phyloP scores from a whole-genome alignment of 768 basidiomycete genomes.

The Daedaleopsis sinensis region DNA sequence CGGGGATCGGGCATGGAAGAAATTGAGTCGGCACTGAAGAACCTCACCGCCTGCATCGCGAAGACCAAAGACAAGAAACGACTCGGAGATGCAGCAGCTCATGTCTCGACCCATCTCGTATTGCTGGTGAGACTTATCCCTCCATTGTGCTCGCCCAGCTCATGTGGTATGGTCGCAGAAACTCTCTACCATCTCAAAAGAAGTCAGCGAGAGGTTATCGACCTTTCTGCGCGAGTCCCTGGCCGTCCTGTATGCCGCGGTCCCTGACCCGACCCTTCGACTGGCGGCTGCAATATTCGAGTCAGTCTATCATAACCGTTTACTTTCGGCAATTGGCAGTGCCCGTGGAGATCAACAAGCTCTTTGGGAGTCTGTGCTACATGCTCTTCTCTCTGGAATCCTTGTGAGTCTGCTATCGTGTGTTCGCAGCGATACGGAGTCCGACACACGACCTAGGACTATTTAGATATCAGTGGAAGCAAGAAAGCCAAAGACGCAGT shows the following conservation, averaged over 20 bases:
- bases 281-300: conserved; percentile 45
- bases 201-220: conserved; percentile 41
- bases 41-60: conserved; percentile 34
- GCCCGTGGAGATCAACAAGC: conserved; percentile 25
- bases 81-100: conserved; percentile 39
- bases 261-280: conserved; percentile 42
- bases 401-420: conserved; percentile 38
- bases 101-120: conserved; percentile 44
- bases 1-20: conserved; percentile 17
- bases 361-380: conserved; percentile 50
- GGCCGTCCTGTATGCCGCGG: conserved; percentile 45
- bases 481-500: conserved; percentile 26
- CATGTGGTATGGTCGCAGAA: conserved; percentile 34
- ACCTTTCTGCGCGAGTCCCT: conserved; percentile 46
- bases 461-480: conserved; percentile 33
- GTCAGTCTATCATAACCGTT: conserved; percentile 41
- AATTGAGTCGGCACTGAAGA: conserved; percentile 34
- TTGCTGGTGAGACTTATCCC: conserved; percentile 41
- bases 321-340: conserved; percentile 30
- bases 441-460: conserved; percentile 20
- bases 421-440: background rate
- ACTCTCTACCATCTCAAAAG: conserved; percentile 39
- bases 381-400: conserved; percentile 55
- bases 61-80: conserved; percentile 32
- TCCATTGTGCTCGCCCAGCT: background rate